These are phyloP conservation scores for Prunus davidiana DNA, from an alignment of 306 rosid genomes.

Conservation along the genomic window DNA sequence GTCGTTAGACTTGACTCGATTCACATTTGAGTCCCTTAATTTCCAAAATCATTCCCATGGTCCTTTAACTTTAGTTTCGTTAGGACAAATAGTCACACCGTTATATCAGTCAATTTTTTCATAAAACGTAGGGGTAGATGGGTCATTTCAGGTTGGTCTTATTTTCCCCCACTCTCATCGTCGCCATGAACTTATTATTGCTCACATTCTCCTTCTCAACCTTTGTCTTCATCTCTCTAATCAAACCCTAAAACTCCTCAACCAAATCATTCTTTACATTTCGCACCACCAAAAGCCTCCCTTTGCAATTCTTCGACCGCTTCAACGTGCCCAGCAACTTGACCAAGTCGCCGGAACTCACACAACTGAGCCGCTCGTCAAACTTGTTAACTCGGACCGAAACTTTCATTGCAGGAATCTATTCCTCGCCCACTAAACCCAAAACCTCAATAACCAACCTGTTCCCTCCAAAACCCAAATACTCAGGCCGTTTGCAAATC, in stretches of 20 bases:
- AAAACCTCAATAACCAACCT: constrained; percentile 45
- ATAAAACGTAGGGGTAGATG: too few species aligned
- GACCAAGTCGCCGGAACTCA: constrained; percentile 63
- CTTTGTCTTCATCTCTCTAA: constrained; percentile 38
- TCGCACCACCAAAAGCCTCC: constrained; percentile 18
- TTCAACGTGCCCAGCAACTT: constrained; percentile 58
- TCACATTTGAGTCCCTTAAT: too few species aligned
- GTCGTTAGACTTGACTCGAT: too few species aligned
- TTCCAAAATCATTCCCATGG: too few species aligned
- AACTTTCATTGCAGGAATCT: constrained; percentile 24
- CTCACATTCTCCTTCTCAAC: constrained; percentile 19
- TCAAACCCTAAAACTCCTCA: constrained; percentile 47
- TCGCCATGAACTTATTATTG: constrained; percentile 3
- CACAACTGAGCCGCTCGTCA: constrained; percentile 43
- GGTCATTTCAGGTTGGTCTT: too few species aligned
- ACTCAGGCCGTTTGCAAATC: constrained; percentile 44
- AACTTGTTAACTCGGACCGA: constrained; percentile 47
- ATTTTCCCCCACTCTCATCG: background rate
- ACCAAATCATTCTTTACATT: constrained; percentile 5
- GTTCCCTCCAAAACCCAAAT: constrained; percentile 16
- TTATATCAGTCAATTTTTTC: too few species aligned
- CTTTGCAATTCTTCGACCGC: constrained; percentile 54
- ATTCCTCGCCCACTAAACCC: constrained; percentile 47
- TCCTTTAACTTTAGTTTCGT: too few species aligned
- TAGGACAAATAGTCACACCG: too few species aligned